These are phyloP conservation scores for Crotalaria pallida DNA, from an alignment of 306 rosid species.

Conservation along the genomic window DNA sequence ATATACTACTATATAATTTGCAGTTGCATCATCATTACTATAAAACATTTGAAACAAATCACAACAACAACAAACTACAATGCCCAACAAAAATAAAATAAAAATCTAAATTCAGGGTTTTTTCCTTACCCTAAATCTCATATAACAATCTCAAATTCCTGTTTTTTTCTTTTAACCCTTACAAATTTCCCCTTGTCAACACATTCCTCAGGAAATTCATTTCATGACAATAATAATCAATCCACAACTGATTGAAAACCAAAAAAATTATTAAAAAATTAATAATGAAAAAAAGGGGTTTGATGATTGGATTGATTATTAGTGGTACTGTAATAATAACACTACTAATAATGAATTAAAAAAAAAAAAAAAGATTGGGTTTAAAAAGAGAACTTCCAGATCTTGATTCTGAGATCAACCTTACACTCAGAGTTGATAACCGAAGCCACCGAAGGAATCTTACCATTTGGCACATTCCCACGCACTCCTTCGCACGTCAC, in stretches of 20 bases:
- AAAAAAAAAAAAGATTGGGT: too few species aligned
- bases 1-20: slow-evolving; percentile 6
- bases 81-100: not conserved
- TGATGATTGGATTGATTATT: slow-evolving; percentile 37
- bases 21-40: slow-evolving; percentile 34
- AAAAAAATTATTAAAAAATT: slow-evolving; percentile 11
- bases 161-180: not conserved
- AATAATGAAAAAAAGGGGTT: not conserved
- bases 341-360: not conserved
- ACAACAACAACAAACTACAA: slow-evolving; percentile 30
- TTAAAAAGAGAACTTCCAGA: slow-evolving; percentile 84
- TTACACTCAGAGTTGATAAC: slow-evolving; percentile 67
- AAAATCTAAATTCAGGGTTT: slow-evolving; percentile 13
- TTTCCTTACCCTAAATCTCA: slow-evolving; percentile 22
- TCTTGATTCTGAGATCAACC: slow-evolving; percentile 96
- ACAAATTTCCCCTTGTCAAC: slow-evolving; percentile 20
- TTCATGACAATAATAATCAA: slow-evolving; percentile 21
- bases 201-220: not conserved
- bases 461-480: slow-evolving; percentile 64
- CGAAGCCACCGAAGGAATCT: slow-evolving; percentile 70
- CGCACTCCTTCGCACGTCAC: slow-evolving; percentile 64
- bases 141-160: slow-evolving; percentile 24
- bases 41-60: slow-evolving; percentile 22
- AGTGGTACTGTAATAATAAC: not conserved
- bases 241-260: slow-evolving; percentile 12